Evolutionary conservation across 2,329 filamentous ascomycete genomes (phyloP), one percentile per base, ranked within the genome.

Genomic region (Botrytis elliptica): DNA sequence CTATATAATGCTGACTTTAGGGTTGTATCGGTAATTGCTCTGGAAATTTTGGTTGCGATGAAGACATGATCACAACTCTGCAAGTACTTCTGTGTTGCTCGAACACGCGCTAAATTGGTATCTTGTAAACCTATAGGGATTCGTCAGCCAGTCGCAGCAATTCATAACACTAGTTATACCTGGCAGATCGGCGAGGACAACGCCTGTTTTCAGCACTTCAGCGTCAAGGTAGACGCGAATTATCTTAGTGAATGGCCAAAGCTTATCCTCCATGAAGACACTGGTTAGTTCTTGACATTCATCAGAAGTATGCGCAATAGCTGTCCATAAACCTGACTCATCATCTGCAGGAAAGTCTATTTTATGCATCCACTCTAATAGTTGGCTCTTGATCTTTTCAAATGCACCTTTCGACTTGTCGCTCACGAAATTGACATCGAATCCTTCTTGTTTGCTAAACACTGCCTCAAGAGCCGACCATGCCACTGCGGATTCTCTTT

Each of bases 61-160:
- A 83, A 78, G 14, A 83, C 77, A 33, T 80, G 79, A 65, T 83
- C 80, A 76, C 82, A 83, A 40, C 78, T 79, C 49, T 55, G 49
- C 25, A 55, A 55, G 69, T 82, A 83, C 36, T 79, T 78, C 55
- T 83, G 79, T n/a, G 82, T 82, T 10, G 78, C 79, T 72, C 78
- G 75, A 3, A 83, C 80, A 74, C 82, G 78, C 20, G 82, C 82
- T 49, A 82, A 66, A 74, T 83, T 82, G 1, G 81, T 81, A 72
- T 83, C 81, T 67, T 82, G 79, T 5, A 82, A 75, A n/a, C 77
- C 80, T 77, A 63, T 25, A 62, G 12, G 14, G 36, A 22, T 40
- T 8, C 36, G 36, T 29, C 18, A 55, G 49, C 49, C 49, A 55
- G 49, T 55, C 5, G 5, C 12, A 55, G 3, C 49, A 55, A 55